These are phyloP conservation scores for Allomyces macrogynus DNA, from an alignment of 192 early-diverging fungal genomes.

Conservation along the genomic window DNA sequence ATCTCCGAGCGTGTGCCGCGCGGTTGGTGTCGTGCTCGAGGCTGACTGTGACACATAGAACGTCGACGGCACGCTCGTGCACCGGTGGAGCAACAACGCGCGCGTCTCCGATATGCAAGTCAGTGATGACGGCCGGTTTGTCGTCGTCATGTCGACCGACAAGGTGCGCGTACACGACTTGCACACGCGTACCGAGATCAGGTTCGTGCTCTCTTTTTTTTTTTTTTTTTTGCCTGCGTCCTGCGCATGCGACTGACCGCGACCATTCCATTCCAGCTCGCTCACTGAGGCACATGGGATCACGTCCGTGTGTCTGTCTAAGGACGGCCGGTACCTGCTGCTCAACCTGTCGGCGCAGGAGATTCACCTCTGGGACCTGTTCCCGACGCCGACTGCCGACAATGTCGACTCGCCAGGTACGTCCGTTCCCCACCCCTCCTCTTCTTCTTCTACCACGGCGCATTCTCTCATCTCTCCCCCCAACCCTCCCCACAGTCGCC, in stretches of 20 bases:
- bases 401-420: too few species aligned
- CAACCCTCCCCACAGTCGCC: too few species aligned
- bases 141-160: slow-evolving; percentile 6
- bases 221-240: too few species aligned
- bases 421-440: too few species aligned
- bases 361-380: slow-evolving; percentile 9
- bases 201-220: background rate
- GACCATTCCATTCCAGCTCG: background rate
- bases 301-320: slow-evolving; percentile 6
- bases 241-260: too few species aligned
- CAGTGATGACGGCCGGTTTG: slow-evolving; percentile 1
- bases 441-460: too few species aligned
- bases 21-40: too few species aligned
- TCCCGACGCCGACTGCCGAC: slow-evolving; percentile 1
- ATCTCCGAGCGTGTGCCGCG: background rate
- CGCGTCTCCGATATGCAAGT: slow-evolving; percentile 7
- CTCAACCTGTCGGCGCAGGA: slow-evolving; percentile 5
- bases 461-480: too few species aligned
- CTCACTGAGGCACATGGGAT: slow-evolving; percentile 5
- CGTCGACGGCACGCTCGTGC: slow-evolving; percentile 4
- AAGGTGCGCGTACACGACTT: slow-evolving; percentile 8
- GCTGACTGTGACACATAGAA: background rate
- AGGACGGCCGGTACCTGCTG: slow-evolving; percentile 6
- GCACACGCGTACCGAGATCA: slow-evolving; percentile 2
- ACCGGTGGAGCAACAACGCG: slow-evolving; percentile 1